Percentiles rank a stretch among this genome's conserved stretches.
Evolutionary conservation across 1,139 yeast genomes (phyloP).

Genomic region (Geotrichum siamense): DNA sequence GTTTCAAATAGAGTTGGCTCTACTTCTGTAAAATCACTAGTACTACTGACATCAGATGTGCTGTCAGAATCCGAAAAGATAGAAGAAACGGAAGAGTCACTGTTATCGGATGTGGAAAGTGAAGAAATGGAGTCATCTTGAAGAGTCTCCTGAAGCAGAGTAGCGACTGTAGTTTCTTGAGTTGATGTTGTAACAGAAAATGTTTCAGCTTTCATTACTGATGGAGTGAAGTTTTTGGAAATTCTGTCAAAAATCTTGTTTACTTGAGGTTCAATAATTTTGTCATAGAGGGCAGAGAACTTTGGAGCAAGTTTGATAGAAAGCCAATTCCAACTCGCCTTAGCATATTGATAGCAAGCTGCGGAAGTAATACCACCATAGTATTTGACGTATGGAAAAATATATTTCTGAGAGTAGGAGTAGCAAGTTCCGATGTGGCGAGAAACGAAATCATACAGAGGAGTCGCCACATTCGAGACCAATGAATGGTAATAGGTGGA

Average conservation of each 20-base stretch:
- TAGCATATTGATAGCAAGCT: constrained; percentile 5
- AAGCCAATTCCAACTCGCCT: constrained; percentile 19
- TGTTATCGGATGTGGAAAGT: not conserved
- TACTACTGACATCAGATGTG: constrained; percentile 8
- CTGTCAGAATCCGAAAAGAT: not conserved
- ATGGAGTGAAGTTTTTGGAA: constrained; percentile 13
- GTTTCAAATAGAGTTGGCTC: constrained; percentile 4
- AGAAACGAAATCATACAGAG: constrained; percentile 16
- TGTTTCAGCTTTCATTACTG: not conserved
- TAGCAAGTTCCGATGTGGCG: constrained; percentile 6
- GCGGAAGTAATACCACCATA: not conserved
- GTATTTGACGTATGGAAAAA: constrained; percentile 5
- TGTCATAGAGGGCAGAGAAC: constrained; percentile 22
- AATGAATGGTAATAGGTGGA: constrained; percentile 15
- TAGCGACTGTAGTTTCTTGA: not conserved
- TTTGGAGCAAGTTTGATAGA: constrained; percentile 21
- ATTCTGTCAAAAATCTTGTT: constrained; percentile 26
- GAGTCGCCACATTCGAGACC: constrained; percentile 15
- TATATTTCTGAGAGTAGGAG: not conserved
- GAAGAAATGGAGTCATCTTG: not conserved
- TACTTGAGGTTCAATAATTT: constrained; percentile 29
- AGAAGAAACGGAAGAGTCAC: not conserved
- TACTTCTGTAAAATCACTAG: not conserved
- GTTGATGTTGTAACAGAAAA: not conserved
- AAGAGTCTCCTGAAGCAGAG: too few species aligned